Percentiles rank a stretch among this genome's conserved stretches.
These are phyloP conservation scores for Glycine latifolia DNA, from an alignment of 306 rosid species.

Conservation along the genomic window DNA sequence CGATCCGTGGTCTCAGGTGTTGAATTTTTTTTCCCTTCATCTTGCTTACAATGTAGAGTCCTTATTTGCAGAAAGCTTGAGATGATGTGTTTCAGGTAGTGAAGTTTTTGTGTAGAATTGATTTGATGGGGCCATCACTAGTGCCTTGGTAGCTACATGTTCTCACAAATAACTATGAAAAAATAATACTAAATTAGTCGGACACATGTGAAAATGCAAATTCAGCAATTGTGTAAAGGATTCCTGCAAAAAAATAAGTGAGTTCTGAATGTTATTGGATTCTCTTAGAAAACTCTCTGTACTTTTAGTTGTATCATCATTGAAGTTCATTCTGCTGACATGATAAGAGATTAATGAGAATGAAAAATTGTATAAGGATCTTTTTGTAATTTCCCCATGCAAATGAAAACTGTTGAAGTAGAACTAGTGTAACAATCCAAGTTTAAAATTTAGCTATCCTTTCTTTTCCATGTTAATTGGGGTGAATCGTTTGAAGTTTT, in stretches of 20 bases:
- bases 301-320: slow-evolving; percentile 27
- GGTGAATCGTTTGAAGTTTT: neutral
- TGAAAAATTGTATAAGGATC: slow-evolving; percentile 4
- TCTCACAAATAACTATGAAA: neutral
- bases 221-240: slow-evolving; percentile 22
- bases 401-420: slow-evolving; percentile 22
- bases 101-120: slow-evolving; percentile 4
- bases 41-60: neutral
- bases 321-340: slow-evolving; percentile 7
- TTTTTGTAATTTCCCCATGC: neutral
- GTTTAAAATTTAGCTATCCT: slow-evolving; percentile 20
- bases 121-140: slow-evolving; percentile 25
- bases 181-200: slow-evolving; percentile 1
- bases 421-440: neutral
- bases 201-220: slow-evolving; percentile 12
- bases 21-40: neutral
- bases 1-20: slow-evolving; percentile 98
- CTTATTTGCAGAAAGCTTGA: slow-evolving; percentile 11
- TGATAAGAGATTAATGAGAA: neutral
- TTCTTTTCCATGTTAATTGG: slow-evolving; percentile 21
- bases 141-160: neutral
- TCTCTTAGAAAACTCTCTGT: neutral
- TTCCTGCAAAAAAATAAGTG: neutral
- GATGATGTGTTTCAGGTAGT: neutral
- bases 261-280: slow-evolving; percentile 3